Evolutionary conservation across 2,329 filamentous ascomycete genomes (phyloP).

Genomic region (Colletotrichum agaves): DNA sequence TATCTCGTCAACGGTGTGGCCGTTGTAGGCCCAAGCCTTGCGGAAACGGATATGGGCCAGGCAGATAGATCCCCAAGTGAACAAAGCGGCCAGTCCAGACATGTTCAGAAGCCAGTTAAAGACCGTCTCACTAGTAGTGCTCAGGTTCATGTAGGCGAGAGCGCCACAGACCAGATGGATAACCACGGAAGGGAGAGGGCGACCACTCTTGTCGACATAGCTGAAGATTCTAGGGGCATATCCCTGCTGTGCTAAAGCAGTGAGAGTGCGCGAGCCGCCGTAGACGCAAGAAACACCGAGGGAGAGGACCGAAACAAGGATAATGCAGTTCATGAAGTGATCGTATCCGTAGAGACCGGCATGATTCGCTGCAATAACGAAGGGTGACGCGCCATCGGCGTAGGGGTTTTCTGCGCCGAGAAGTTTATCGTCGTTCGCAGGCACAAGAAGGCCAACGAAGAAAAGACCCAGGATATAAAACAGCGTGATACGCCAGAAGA

Average conservation of each 20-base stretch:
- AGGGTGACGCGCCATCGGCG: conserved; percentile 56
- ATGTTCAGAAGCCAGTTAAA: conserved; percentile 75
- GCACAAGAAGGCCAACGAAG: conserved; percentile 62
- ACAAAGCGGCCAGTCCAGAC: conserved; percentile 72
- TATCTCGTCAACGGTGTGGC: conserved; percentile 73
- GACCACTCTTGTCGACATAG: conserved; percentile 67
- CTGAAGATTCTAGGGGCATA: conserved; percentile 67
- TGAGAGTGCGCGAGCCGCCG: conserved; percentile 68
- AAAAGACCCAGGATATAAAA: conserved; percentile 66
- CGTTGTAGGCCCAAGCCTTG: conserved; percentile 68
- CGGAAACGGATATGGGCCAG: conserved; percentile 77
- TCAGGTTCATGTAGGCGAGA: conserved; percentile 61
- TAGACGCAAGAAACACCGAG: conserved; percentile 70
- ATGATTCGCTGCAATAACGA: conserved; percentile 67
- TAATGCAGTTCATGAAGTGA: conserved; percentile 68
- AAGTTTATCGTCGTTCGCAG: conserved; percentile 57
- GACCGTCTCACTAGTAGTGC: conserved; percentile 57
- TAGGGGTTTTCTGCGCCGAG: conserved; percentile 29
- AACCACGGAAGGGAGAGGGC: conserved; percentile 63
- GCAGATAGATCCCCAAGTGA: conserved; percentile 77
- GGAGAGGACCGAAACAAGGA: conserved; percentile 67
- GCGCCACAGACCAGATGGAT: conserved; percentile 60
- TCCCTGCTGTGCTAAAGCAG: conserved; percentile 68
- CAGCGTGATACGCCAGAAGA: conserved; percentile 67
- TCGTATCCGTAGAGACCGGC: conserved; percentile 62